A percentile compares a stretch with the other conserved stretches of the same genome.
Conservation (phyloP, 306 rosid species). For the Inga laurina region DNA sequence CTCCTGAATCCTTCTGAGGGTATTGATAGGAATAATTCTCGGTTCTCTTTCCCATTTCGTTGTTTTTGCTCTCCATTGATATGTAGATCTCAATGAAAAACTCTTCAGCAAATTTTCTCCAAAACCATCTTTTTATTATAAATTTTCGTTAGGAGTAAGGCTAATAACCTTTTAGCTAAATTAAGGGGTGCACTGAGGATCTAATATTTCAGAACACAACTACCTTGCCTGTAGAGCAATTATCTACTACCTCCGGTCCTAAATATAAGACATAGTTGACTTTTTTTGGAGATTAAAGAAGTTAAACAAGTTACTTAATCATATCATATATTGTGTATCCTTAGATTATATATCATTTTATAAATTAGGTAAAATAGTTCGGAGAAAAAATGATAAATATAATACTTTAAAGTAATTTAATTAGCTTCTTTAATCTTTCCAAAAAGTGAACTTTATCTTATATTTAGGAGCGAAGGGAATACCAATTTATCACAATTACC, state of each 20-base stretch:
- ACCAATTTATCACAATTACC: background rate
- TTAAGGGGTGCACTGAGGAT: background rate
- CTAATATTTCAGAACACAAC: background rate
- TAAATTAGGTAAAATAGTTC: too few relatives aligned
- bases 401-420: too few relatives aligned
- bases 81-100: background rate
- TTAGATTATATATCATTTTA: too few relatives aligned
- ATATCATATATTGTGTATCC: too few relatives aligned
- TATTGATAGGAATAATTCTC: conserved; percentile 19
- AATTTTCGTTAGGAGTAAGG: background rate
- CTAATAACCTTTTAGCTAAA: background rate
- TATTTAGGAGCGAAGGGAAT: too few relatives aligned
- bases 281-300: too few relatives aligned
- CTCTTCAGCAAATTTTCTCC: background rate
- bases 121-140: background rate
- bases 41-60: background rate
- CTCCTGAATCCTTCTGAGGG: conserved; percentile 16
- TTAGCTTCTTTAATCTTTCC: too few relatives aligned
- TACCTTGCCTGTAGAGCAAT: background rate
- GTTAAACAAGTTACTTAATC: too few relatives aligned
- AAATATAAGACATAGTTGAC: too few relatives aligned
- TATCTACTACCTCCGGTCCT: background rate
- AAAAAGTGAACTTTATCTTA: too few relatives aligned
- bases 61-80: background rate
- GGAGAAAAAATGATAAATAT: too few relatives aligned